phyloP scores from a whole-genome alignment of 805 yeast species.

The Yamadazyma akitaensis region DNA sequence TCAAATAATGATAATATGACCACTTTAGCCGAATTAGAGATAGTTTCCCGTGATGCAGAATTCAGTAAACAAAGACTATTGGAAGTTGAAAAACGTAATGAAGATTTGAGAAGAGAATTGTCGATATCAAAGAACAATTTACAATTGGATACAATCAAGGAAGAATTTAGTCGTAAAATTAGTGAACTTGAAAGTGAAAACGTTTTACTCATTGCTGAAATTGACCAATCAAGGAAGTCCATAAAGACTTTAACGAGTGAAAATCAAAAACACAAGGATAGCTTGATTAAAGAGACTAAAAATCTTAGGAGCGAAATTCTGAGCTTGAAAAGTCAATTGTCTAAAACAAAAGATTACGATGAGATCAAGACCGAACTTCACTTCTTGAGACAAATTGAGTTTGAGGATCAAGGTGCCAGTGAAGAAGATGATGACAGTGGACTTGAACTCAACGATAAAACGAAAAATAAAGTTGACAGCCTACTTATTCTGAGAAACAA shows the following conservation, averaged over 20 bases:
- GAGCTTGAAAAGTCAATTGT: conserved; percentile 47
- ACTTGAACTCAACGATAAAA: conserved; percentile 23
- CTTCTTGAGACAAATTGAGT: conserved; percentile 70
- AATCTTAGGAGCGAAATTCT: conserved; percentile 51
- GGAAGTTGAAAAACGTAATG: conserved; percentile 76
- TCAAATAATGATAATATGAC: conserved; percentile 23
- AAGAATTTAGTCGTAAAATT: conserved; percentile 43
- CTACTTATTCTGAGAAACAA: conserved; percentile 68
- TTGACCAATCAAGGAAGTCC: conserved; percentile 47
- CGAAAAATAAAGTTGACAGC: conserved; percentile 43
- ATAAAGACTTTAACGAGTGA: conserved; percentile 20
- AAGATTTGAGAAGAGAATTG: conserved; percentile 65
- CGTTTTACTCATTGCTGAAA: conserved; percentile 53
- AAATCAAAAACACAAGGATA: conserved; percentile 32
- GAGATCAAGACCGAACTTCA: conserved; percentile 74
- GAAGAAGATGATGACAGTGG: conserved; percentile 41
- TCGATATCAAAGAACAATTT: conserved; percentile 51
- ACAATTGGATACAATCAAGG: conserved; percentile 37
- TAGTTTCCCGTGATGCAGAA: conserved; percentile 74
- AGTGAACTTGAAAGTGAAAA: conserved; percentile 67
- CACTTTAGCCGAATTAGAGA: conserved; percentile 53
- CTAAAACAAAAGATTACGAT: conserved; percentile 65
- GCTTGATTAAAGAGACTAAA: conserved; percentile 42
- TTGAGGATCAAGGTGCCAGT: conserved; percentile 49
- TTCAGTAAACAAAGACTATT: conserved; percentile 60